Conservation (phyloP, 2,329 filamentous ascomycete genomes). For the Ampelomyces quisqualis region DNA sequence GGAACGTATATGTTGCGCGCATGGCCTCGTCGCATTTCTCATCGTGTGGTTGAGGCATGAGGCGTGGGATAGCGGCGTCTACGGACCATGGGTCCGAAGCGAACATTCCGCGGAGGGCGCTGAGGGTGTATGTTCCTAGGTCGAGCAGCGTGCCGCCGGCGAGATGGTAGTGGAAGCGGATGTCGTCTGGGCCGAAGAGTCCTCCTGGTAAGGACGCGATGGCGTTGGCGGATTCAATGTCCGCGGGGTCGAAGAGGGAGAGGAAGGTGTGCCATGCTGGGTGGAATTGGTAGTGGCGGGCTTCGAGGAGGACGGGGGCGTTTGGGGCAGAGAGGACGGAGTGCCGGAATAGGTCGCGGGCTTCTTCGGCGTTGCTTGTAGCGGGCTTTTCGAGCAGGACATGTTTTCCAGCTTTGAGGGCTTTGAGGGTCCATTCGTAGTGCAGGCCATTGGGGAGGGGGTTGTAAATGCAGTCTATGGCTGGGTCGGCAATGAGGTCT, state of each 20-base stretch:
- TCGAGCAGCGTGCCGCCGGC: constrained; percentile 46
- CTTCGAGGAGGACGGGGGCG: constrained; percentile 48
- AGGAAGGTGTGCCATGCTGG: constrained; percentile 44
- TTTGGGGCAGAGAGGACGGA: constrained; percentile 37
- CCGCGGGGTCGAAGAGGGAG: constrained; percentile 36
- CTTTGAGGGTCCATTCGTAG: constrained; percentile 46
- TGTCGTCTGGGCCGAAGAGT: constrained; percentile 35
- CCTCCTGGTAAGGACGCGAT: constrained; percentile 29
- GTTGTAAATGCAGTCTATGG: constrained; percentile 49
- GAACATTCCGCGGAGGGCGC: constrained; percentile 30
- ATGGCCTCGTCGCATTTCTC: constrained; percentile 24
- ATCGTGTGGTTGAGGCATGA: constrained; percentile 13
- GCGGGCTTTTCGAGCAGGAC: constrained; percentile 52
- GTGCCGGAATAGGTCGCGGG: constrained; percentile 44
- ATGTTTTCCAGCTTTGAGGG: constrained; percentile 48
- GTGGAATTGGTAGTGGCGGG: constrained; percentile 49
- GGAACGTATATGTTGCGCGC: constrained; percentile 23
- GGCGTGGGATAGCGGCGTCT: constrained; percentile 11
- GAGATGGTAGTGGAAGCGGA: constrained; percentile 45
- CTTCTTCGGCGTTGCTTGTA: constrained; percentile 47
- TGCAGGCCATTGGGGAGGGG: constrained; percentile 50
- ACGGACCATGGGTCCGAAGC: constrained; percentile 30
- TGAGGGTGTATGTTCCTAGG: constrained; percentile 41
- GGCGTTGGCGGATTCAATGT: constrained; percentile 38
- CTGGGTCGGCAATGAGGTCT: constrained; percentile 44